These are phyloP conservation scores for Lactifluus echinatus DNA, from an alignment of 768 basidiomycete genomes.

Conservation along the genomic window DNA sequence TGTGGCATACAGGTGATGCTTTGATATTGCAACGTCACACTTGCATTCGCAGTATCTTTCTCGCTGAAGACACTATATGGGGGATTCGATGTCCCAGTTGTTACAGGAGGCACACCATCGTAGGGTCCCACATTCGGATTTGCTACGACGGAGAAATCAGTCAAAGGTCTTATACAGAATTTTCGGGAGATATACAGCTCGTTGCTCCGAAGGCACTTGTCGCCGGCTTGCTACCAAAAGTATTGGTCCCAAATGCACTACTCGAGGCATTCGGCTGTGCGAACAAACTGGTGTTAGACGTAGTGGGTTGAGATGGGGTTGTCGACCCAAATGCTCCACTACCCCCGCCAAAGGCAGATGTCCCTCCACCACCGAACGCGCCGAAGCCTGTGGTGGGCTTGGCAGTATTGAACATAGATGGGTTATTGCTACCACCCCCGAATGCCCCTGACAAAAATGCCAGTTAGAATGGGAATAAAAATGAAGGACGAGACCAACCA, in stretches of 20 bases:
- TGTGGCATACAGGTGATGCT: slow-evolving; percentile 72
- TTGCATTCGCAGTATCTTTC: slow-evolving; percentile 48
- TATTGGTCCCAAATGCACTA: slow-evolving; percentile 25
- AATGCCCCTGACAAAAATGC: slow-evolving; percentile 31
- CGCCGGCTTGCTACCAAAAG: slow-evolving; percentile 37
- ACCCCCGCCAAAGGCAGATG: slow-evolving; percentile 42
- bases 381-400: slow-evolving; percentile 74
- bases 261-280: slow-evolving; percentile 42
- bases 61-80: slow-evolving; percentile 51
- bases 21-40: slow-evolving; percentile 60
- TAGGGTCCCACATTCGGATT: slow-evolving; percentile 24
- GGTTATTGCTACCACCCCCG: slow-evolving; percentile 28
- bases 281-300: slow-evolving; percentile 48
- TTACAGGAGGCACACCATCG: slow-evolving; percentile 44
- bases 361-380: slow-evolving; percentile 58
- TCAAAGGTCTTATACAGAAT: not conserved
- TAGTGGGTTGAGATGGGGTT: slow-evolving; percentile 23
- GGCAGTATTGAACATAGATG: slow-evolving; percentile 49
- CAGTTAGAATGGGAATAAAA: slow-evolving; percentile 9
- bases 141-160: slow-evolving; percentile 22
- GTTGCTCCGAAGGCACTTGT: slow-evolving; percentile 38
- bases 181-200: slow-evolving; percentile 24
- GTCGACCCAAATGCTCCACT: slow-evolving; percentile 36
- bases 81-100: slow-evolving; percentile 63
- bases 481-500: slow-evolving; percentile 25